Percentiles rank a stretch among this genome's conserved stretches.
These are phyloP conservation scores for Micromonas pusilla DNA, from an alignment of 139 green algal genomes.

Conservation along the genomic window DNA sequence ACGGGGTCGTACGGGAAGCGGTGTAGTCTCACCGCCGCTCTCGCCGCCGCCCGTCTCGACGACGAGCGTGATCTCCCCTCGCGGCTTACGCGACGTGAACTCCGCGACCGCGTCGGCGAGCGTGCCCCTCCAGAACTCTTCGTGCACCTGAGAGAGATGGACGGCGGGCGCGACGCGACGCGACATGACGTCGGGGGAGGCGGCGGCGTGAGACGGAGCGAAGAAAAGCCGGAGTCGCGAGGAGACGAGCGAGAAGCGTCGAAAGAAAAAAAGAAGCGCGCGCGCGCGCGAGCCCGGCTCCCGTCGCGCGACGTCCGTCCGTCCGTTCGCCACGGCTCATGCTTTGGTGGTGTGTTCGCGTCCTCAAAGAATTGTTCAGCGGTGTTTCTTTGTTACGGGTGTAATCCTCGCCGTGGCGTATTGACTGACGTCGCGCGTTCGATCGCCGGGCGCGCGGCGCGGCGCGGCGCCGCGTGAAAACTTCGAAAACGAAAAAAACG, in stretches of 20 bases:
- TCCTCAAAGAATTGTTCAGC: too few relatives aligned
- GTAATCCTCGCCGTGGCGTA: background rate
- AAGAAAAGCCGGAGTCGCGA: too few relatives aligned
- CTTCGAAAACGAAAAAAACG: background rate
- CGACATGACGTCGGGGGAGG: background rate
- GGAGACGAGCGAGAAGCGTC: too few relatives aligned
- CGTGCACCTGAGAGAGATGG: conserved; percentile 48
- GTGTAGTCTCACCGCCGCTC: background rate
- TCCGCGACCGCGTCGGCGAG: conserved; percentile 30
- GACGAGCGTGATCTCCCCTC: conserved; percentile 66
- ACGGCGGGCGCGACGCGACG: background rate
- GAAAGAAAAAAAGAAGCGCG: too few relatives aligned
- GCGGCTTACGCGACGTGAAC: conserved; percentile 11
- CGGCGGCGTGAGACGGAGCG: too few relatives aligned
- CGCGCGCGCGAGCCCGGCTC: too few relatives aligned
- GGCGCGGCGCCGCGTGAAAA: background rate
- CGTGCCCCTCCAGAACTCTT: conserved; percentile 61
- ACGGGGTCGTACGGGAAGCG: too few relatives aligned
- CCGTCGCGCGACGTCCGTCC: too few relatives aligned
- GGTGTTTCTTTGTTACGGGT: too few relatives aligned
- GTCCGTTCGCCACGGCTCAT: background rate
- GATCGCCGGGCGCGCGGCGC: too few relatives aligned
- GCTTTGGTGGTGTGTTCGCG: background rate
- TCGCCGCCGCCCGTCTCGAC: conserved; percentile 43
- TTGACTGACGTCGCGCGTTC: too few relatives aligned